Evolutionary conservation across 495 filamentous ascomycete genomes (phyloP).

Genomic region (Xylaria flabelliformis): DNA sequence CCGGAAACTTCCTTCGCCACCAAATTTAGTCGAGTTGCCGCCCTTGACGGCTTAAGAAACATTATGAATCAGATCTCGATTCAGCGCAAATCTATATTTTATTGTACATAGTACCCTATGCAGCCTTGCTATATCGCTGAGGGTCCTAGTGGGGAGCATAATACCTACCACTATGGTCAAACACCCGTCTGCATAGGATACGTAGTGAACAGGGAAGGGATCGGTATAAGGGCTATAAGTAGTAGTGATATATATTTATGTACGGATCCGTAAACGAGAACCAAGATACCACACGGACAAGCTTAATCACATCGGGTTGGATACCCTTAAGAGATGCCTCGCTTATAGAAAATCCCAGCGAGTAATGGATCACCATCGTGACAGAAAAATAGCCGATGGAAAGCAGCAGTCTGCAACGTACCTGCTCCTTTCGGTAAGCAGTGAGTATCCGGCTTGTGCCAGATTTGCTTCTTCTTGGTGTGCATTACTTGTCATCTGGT

Average conservation of each 20-base stretch:
- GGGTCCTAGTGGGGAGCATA: neutral
- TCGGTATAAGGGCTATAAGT: slow-evolving; percentile 1
- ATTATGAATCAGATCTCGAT: slow-evolving; percentile 1
- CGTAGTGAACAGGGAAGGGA: neutral
- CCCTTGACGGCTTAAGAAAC: neutral
- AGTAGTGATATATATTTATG: neutral
- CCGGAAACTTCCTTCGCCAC: neutral
- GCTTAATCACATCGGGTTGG: neutral
- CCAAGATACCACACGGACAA: neutral
- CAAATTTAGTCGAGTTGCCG: neutral
- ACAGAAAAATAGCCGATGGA: neutral
- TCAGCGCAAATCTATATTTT: neutral
- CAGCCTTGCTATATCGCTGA: neutral
- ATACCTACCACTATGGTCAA: neutral
- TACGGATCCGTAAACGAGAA: neutral
- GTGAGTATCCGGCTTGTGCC: neutral
- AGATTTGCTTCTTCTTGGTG: neutral
- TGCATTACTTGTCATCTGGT: slow-evolving; percentile 11
- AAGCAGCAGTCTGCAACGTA: slow-evolving; percentile 7
- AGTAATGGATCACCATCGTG: slow-evolving; percentile 7
- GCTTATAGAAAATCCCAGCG: neutral
- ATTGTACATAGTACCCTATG: neutral
- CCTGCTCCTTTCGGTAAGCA: slow-evolving; percentile 5
- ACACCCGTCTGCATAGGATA: neutral
- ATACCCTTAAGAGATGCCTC: neutral